Conservation (phyloP, 2,329 filamentous ascomycete genomes). For the Penicillium verrucosum region DNA sequence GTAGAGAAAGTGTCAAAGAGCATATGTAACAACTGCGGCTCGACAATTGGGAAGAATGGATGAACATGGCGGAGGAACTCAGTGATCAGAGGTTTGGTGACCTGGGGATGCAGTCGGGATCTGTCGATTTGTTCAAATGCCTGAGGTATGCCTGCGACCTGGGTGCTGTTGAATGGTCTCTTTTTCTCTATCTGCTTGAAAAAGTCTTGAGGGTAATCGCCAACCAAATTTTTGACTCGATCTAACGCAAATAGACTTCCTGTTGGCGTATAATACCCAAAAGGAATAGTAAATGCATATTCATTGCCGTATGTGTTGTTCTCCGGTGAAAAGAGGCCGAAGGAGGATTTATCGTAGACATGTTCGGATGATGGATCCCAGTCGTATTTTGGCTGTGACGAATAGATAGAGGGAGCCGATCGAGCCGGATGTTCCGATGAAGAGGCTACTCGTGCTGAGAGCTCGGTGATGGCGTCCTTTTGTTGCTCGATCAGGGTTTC, state of each 20-base stretch:
- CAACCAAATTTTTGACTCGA: constrained; percentile 13
- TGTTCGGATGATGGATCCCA: constrained; percentile 4
- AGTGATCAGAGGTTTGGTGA: constrained; percentile 8
- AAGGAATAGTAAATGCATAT: constrained; percentile 12
- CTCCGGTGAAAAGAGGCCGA: background rate
- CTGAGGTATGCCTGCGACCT: background rate
- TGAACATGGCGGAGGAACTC: constrained; percentile 15
- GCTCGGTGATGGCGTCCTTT: constrained; percentile 10
- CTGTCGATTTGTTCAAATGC: constrained; percentile 3
- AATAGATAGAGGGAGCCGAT: background rate
- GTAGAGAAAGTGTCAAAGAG: constrained; percentile 11
- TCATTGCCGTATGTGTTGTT: background rate
- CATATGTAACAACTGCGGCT: constrained; percentile 4
- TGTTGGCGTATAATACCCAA: constrained; percentile 14
- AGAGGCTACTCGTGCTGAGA: constrained; percentile 10
- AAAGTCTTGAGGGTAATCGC: constrained; percentile 19
- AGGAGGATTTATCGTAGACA: background rate
- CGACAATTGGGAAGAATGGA: constrained; percentile 15
- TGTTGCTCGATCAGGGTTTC: constrained; percentile 18
- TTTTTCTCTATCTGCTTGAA: constrained; percentile 15
- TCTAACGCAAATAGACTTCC: constrained; percentile 14
- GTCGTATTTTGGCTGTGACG: background rate
- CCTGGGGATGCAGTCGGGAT: background rate
- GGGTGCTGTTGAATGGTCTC: constrained; percentile 5
- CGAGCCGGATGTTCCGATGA: background rate